Evolutionary conservation across 768 basidiomycete species (phyloP), one percentile per base, ranked within the genome.

Genomic region (Termitomyces sp.): DNA sequence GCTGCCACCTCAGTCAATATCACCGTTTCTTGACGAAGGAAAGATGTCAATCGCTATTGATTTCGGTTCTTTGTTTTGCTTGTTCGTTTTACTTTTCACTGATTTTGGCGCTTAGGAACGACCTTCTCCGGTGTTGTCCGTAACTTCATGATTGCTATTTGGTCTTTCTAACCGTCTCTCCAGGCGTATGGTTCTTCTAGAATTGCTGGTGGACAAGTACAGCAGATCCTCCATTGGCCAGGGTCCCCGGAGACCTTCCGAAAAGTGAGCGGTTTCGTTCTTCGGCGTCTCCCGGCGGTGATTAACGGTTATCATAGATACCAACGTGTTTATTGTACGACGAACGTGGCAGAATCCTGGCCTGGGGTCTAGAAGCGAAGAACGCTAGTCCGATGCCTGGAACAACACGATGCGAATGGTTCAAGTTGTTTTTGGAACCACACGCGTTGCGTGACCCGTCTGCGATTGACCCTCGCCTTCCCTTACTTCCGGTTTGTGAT

Each of bases 321-420:
- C 89, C 92, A 1, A 94, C 93, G 1, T 94, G 92, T 70, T 76
- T 95, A 36, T 69, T 94, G 16, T 95, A 94, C 61, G 85, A 91
- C 61, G 83, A 87, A 45, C 71, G 75, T 33, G 91, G 90, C 0
- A 79, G 79, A 59, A 85, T 94, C 2, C 64, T 91, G 24, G 87
- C 89, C 5, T 94, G 92, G 92, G 92, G 92, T 1, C 71, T 93
- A 51, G 89, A 93, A 73, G 92, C 92, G 3, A 93, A 93, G 76
- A 90, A 88, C 63, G 81, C 88, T 2, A 80, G 82, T 22, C 82
- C 84, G 3, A 80, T 86, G 72, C 76, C 80, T 3, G 89, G 90
- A 7, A 84, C 82, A 11, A 74, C 72, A 18, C 72, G 76, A 56
- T 80, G 79, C 60, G 80, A 82, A 70, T 81, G 80, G 79, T 95